phyloP scores from a whole-genome alignment of 2,329 filamentous ascomycete genomes.

The Penicillium sp. region DNA sequence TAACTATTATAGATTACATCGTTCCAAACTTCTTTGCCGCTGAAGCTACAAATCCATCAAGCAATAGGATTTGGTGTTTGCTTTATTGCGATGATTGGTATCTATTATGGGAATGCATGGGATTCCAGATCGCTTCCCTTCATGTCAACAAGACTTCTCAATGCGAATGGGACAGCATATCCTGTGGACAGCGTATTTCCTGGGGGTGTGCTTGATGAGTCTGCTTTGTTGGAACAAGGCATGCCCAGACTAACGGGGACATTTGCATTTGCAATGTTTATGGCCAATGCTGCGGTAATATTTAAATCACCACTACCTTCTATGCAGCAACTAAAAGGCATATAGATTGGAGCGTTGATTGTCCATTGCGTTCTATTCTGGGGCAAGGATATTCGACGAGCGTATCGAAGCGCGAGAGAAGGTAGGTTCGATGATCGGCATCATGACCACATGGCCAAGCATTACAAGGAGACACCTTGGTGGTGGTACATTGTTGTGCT shows the following conservation, averaged over 20 bases:
- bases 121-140: constrained; percentile 54
- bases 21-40: constrained; percentile 57
- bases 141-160: constrained; percentile 57
- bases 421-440: constrained; percentile 56
- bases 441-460: constrained; percentile 56
- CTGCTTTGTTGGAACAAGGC: constrained; percentile 49
- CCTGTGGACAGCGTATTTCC: constrained; percentile 49
- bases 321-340: constrained; percentile 6
- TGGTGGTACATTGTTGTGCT: constrained; percentile 39
- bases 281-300: constrained; percentile 61
- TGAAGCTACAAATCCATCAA: constrained; percentile 55
- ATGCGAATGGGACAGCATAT: constrained; percentile 47
- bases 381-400: constrained; percentile 55
- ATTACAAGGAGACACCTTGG: constrained; percentile 56
- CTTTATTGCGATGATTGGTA: constrained; percentile 55
- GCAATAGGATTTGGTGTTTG: constrained; percentile 55
- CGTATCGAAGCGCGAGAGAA: constrained; percentile 53
- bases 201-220: constrained; percentile 26
- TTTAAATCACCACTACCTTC: background rate
- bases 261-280: constrained; percentile 60
- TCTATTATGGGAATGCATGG: constrained; percentile 59
- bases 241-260: constrained; percentile 54
- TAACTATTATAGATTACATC: constrained; percentile 55
- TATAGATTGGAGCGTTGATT: constrained; percentile 60
- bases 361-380: constrained; percentile 60